These are phyloP conservation scores for Lachancea quebecensis DNA, from an alignment of 805 yeast genomes.

Conservation along the genomic window DNA sequence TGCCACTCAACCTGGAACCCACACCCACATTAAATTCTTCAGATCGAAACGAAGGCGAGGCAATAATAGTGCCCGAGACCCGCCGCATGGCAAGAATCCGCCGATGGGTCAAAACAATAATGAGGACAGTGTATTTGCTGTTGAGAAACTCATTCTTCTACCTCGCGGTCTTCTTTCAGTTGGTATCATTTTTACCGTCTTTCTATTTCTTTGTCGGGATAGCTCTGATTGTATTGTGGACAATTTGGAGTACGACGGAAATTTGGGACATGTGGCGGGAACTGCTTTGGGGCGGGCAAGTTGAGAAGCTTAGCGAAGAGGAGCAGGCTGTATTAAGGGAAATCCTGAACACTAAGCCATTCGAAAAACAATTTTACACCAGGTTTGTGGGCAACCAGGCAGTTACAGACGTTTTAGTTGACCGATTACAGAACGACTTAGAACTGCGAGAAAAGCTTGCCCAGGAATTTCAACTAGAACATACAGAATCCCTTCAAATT, in stretches of 20 bases:
- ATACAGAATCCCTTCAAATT: slow-evolving; percentile 2
- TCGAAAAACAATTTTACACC: slow-evolving; percentile 2
- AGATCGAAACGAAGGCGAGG: background rate
- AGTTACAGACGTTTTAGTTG: slow-evolving; percentile 1
- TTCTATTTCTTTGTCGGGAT: slow-evolving; percentile 13
- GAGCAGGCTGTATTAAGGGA: background rate
- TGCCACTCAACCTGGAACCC: background rate
- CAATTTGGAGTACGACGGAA: slow-evolving; percentile 20
- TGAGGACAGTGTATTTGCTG: slow-evolving; percentile 18
- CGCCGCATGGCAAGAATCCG: slow-evolving; percentile 4
- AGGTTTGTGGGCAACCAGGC: slow-evolving; percentile 1
- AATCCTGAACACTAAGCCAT: background rate
- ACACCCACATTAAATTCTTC: background rate
- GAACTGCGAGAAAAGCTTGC: background rate
- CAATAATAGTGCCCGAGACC: background rate
- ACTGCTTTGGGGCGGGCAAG: slow-evolving; percentile 2
- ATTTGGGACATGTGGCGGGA: slow-evolving; percentile 26
- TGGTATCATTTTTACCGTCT: slow-evolving; percentile 16
- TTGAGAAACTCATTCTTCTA: slow-evolving; percentile 18
- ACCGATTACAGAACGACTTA: background rate
- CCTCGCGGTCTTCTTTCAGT: slow-evolving; percentile 16
- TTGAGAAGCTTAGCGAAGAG: background rate
- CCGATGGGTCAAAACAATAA: slow-evolving; percentile 5
- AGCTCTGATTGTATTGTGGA: slow-evolving; percentile 12
- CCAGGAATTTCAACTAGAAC: slow-evolving; percentile 1